Base-by-base conservation (phyloP, 1,139 yeast genomes). In the Pneumocystis murina region DNA sequence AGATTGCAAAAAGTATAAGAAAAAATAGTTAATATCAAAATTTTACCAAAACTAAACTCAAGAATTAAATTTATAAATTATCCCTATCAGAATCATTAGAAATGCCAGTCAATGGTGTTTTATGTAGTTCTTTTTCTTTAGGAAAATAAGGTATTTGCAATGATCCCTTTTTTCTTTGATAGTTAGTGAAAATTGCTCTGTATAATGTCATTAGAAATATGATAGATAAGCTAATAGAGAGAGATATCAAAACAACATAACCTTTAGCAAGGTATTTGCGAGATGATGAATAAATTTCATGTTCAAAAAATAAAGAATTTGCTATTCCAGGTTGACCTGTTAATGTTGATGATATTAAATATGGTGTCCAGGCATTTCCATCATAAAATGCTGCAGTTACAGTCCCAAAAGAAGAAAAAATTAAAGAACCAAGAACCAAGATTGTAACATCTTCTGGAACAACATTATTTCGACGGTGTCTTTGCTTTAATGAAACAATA, bases 141-240 rank as follows among this genome's bases (percentile, higher is more conserved):
- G 55, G 7, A 48, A 48, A 48, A 48, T 24, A 48, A n/a, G 55
- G 14, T 48, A n/a, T 24, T 48, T 48, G 55, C 14, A 41, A 17
- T 41, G n/a, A 20, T 41, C 54, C 54, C 28, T 48, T 48, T 24
- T 48, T 48, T 24, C 30, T 48, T 48, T 7, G 55, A 24, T 48
- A 48, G 2, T 24, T 48, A 12, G 55, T 24, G 8, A 48, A 12
- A 48, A 48, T 48, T 48, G 17, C n/a, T 48, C 10, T 48, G 24
- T 24, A 48, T 48, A 48, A 48, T 48, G 55, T 48, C 55, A 48
- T 48, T 12, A 87, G 72, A 12, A 85, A 77, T 61, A 91, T 82
- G 1, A 96, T 83, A 0, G 92, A 96, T 58, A 92, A 74, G 0
- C 97, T 91, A 71, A 92, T 81, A 0, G 97, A 97, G 65, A 90